Conservation (phyloP, 75 land plant genomes). For the Pseudotsuga menziesii region DNA sequence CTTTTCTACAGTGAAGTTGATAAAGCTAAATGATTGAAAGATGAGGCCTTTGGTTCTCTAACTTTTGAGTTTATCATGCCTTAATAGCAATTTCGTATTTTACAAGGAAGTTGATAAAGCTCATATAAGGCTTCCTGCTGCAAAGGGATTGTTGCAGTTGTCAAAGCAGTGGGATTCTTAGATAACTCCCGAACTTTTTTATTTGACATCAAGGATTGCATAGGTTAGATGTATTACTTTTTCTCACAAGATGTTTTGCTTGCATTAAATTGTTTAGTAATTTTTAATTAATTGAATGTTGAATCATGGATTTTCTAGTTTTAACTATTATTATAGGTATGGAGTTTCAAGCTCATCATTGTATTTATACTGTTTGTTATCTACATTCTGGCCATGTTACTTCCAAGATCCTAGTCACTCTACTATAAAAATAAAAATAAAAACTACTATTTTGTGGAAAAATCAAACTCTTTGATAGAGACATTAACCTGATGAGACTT, state of each 20-base stretch:
- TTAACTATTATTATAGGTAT: background rate
- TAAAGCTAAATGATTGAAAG: conserved; percentile 49
- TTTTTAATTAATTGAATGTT: background rate
- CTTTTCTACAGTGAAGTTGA: conserved; percentile 62
- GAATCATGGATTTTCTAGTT: background rate
- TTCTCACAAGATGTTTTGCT: background rate
- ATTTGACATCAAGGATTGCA: conserved; percentile 49
- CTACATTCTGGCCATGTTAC: too few relatives aligned
- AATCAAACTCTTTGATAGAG: background rate
- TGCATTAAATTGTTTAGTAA: background rate
- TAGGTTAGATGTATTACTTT: conserved; percentile 44
- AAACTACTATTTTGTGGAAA: background rate
- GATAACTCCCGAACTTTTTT: conserved; percentile 62
- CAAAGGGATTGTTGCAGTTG: conserved; percentile 75
- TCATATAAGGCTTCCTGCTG: conserved; percentile 82
- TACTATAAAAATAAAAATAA: background rate
- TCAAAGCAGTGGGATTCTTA: conserved; percentile 81
- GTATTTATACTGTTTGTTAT: background rate
- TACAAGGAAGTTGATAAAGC: conserved; percentile 83
- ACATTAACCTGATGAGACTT: conserved; percentile 6
- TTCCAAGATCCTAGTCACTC: background rate
- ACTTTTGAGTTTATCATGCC: background rate
- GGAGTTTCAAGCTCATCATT: background rate
- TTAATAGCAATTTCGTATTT: conserved; percentile 3
- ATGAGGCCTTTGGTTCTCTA: conserved; percentile 3